Conservation (phyloP, 306 rosid genomes). For the Biancaea sappan region DNA sequence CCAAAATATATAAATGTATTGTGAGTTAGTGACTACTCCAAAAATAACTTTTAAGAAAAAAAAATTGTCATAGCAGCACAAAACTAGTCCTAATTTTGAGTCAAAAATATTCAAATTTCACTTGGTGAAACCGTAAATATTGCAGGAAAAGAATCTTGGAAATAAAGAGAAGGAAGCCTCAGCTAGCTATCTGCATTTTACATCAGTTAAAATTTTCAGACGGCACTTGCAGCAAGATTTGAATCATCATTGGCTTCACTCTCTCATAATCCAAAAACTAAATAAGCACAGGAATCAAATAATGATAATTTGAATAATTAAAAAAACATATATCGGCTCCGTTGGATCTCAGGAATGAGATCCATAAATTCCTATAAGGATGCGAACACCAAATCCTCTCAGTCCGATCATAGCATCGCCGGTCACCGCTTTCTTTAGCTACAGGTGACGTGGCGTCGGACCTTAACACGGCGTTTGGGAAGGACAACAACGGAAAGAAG, state of each 20-base stretch:
- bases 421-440: neutral
- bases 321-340: constrained; percentile 2
- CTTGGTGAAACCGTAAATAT: too few species aligned
- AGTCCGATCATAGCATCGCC: constrained; percentile 13
- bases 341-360: neutral
- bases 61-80: too few species aligned
- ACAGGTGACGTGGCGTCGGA: constrained; percentile 8
- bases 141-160: neutral
- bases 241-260: neutral
- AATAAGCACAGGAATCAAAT: neutral
- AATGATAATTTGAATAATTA: neutral
- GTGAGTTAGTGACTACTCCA: too few species aligned
- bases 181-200: neutral
- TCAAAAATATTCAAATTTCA: neutral
- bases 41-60: too few species aligned
- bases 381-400: neutral
- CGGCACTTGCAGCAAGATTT: neutral
- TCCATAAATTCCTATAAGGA: constrained; percentile 8
- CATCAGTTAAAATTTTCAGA: neutral
- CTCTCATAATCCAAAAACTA: neutral
- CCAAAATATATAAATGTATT: too few species aligned
- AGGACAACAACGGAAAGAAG: too few species aligned
- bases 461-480: neutral
- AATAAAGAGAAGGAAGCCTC: neutral
- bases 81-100: too few species aligned